Evolutionary conservation across 345 rosid species (phyloP), one percentile per base, ranked within the genome.

Genomic region (Eucalyptus marginata): DNA sequence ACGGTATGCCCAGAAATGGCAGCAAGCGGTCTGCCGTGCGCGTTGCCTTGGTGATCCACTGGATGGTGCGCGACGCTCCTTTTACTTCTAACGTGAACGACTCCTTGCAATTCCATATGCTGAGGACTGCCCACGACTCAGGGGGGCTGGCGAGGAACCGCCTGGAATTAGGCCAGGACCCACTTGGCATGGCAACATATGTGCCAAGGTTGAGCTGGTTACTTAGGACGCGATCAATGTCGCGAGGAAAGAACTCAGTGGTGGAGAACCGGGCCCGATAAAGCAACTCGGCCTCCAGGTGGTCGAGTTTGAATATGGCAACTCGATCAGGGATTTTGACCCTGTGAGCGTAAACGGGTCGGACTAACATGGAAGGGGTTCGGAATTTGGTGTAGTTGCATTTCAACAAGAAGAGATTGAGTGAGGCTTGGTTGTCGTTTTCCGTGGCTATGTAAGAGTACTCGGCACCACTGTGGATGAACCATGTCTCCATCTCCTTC

Each of bases 271-370:
- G 96, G 49, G 88, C 89, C 15, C 96, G 96, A 93, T 97, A 97
- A 40, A 97, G 92, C 17, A 84, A 25, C 89, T 95, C 98, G 1
- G 99, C 97, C 87, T 93, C 97, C 84, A 84, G 71, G 8, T 94
- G 90, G 22, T 89, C 7, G 88, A 97, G 94, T 50, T 87, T 49
- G 88, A 95, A 71, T 90, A 97, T 46, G 50, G 93, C 86, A 88
- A 94, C 92, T 44, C 90, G 91, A 88, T 88, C 88, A 2, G 98
- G 91, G 79, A 96, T 91, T 7, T 92, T 46, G 83, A 93, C 91
- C n/a, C 96, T 94, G 91, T 97, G 99, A 88, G 97, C 98, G 54
- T 92, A 94, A 7, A 96, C 97, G 6, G 99, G 99, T 91, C 95
- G 95, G 91, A 95, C 98, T 46, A 97, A 90, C 76, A 96, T 90